A percentile compares a stretch with the other conserved stretches of the same genome.
Conservation (phyloP, 1,284 basidiomycete genomes). For the Malassezia vespertilionis region DNA sequence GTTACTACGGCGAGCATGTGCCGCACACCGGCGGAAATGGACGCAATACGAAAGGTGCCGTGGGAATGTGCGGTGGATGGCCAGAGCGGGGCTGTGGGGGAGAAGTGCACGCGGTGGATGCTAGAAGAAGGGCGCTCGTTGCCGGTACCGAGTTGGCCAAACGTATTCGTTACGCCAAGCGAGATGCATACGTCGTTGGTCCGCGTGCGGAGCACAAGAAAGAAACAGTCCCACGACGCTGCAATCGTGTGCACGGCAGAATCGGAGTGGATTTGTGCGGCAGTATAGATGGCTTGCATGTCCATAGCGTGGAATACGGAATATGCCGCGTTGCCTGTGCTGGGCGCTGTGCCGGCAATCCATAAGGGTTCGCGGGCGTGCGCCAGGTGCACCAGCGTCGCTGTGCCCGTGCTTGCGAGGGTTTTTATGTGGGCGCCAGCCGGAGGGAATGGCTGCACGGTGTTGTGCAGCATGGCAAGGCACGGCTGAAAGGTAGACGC, state of each 20-base stretch:
- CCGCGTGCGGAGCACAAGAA: not conserved
- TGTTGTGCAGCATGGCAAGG: too few species aligned
- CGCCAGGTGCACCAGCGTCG: not conserved
- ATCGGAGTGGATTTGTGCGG: too few species aligned
- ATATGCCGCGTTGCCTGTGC: not conserved
- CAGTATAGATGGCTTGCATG: too few species aligned
- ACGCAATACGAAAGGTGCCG: not conserved
- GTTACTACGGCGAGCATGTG: conserved; percentile 4
- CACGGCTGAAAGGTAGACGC: not conserved
- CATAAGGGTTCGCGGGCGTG: not conserved
- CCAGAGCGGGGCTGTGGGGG: not conserved
- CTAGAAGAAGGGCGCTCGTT: not conserved
- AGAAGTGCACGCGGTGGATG: not conserved
- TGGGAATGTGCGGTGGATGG: too few species aligned
- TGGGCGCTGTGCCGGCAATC: not conserved
- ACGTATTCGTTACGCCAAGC: conserved; percentile 1
- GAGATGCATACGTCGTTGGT: conserved; percentile 3
- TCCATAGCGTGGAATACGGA: not conserved
- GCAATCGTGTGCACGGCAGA: not conserved
- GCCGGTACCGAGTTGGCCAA: conserved; percentile 6
- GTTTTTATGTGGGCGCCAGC: not conserved
- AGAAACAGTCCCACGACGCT: conserved; percentile 11
- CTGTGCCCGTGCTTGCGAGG: not conserved
- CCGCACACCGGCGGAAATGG: conserved; percentile 11
- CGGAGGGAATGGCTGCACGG: conserved; percentile 1